Evolutionary conservation across 345 rosid genomes (phyloP).

Genomic region (Corymbia maculata): DNA sequence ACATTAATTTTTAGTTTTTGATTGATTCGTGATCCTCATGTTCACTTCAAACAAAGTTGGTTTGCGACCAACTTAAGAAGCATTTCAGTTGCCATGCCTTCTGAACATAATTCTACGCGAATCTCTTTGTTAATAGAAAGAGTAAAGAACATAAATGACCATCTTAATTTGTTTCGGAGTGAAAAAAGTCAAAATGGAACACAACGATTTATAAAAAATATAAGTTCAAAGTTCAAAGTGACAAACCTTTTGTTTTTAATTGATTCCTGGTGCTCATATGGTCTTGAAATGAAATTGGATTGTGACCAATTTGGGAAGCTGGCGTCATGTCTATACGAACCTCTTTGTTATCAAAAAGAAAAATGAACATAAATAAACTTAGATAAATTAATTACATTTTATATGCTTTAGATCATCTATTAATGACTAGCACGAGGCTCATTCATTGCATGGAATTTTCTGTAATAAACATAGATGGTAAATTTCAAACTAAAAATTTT

Average conservation of each 20-base stretch:
- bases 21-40: not conserved
- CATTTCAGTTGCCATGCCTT: not conserved
- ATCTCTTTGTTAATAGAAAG: not conserved
- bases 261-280: too few relatives aligned
- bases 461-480: not conserved
- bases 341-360: not conserved
- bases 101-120: not conserved
- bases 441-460: not conserved
- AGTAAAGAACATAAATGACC: not conserved
- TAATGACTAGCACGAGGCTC: not conserved
- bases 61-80: not conserved
- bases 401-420: not conserved
- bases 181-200: not conserved
- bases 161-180: not conserved
- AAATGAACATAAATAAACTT: not conserved
- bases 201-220: too few relatives aligned
- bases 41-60: not conserved
- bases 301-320: not conserved
- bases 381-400: not conserved
- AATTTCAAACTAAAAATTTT: fast-evolving
- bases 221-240: too few relatives aligned
- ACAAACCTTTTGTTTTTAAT: too few relatives aligned
- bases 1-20: not conserved
- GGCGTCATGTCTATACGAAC: fast-evolving
- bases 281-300: too few relatives aligned